Evolutionary conservation across 2,329 filamentous ascomycete genomes (phyloP), one percentile per base, ranked within the genome.

Genomic region (Stagonosporopsis cucurbitacearum): DNA sequence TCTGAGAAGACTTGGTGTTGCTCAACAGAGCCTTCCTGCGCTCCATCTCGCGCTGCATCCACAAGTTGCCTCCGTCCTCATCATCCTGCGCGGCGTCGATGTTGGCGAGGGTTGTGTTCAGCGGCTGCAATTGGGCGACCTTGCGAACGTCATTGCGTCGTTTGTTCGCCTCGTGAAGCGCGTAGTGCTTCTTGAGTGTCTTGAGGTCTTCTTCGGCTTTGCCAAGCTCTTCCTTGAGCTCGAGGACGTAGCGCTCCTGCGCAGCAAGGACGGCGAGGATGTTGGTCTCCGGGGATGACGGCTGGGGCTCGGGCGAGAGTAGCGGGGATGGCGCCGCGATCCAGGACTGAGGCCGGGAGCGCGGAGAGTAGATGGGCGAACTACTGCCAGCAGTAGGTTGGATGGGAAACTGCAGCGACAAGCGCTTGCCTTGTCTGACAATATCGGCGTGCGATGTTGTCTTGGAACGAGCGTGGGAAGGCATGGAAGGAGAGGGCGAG

Each of bases 231-330:
- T 99, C 95, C 57, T 88, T 89, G 48, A 99, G 80, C 77, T 98
- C 95, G 54, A 99, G 79, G 1, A 99, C 94, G 63, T 87, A 88
- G 54, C 95, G 85, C 78, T 99, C 95, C 77, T 98, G 93, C 13
- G 91, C 88, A 40, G 95, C 95, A 67, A 99, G 89, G 54, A 93
- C 90, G 58, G 92, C 93, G 63, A 99, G 87, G 68, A 97, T 90
- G 59, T 73, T 77, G 41, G 64, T 67, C 51, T 76, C 73, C 30
- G 71, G 64, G 28, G 69, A 65, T 13, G 71, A 53, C 37, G 64
- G 50, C 30, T 60, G 35, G 25, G 60, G 41, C 42, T 73, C 71
- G 8, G 69, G 65, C 11, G 74, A 69, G 8, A 62, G 62, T 6
- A 66, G 57, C 6, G 68, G 58, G 58, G 75, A 64, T 48, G 68